Percentiles rank a stretch among this genome's conserved stretches.
phyloP scores from a whole-genome alignment of 1,284 basidiomycete species.

The Heterobasidion irregulare region DNA sequence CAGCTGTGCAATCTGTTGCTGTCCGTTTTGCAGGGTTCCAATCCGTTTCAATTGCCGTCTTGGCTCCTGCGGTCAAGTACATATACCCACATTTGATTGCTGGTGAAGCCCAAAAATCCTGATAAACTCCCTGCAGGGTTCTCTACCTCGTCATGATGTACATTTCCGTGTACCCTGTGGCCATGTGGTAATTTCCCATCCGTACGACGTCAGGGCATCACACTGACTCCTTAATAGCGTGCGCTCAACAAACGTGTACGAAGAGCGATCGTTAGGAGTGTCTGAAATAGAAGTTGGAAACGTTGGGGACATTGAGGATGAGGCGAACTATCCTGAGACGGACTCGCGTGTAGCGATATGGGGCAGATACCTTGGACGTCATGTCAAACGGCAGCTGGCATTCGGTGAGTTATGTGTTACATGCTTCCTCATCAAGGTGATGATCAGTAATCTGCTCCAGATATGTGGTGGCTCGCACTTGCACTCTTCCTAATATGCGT shows the following conservation, averaged over 20 bases:
- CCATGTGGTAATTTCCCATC: constrained; percentile 18
- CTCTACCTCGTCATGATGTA: constrained; percentile 60
- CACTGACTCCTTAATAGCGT: constrained; percentile 44
- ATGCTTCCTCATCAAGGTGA: too few species aligned
- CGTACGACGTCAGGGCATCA: constrained; percentile 29
- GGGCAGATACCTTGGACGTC: constrained; percentile 73
- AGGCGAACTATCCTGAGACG: constrained; percentile 29
- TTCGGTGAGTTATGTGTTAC: constrained; percentile 47
- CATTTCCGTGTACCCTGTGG: constrained; percentile 29
- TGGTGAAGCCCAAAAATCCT: too few species aligned
- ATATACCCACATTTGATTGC: not conserved
- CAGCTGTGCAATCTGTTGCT: constrained; percentile 68
- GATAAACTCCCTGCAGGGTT: constrained; percentile 27
- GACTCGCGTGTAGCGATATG: constrained; percentile 55
- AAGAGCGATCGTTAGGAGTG: constrained; percentile 82
- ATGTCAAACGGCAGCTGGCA: constrained; percentile 82
- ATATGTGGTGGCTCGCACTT: constrained; percentile 85
- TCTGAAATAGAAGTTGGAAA: constrained; percentile 49
- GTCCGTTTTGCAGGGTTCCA: constrained; percentile 88
- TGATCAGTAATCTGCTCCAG: constrained; percentile 24
- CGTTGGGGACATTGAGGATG: constrained; percentile 35
- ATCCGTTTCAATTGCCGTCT: constrained; percentile 57
- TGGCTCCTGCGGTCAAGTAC: constrained; percentile 69
- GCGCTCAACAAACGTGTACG: constrained; percentile 95
- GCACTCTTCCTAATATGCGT: constrained; percentile 85